Evolutionary conservation across 2,329 filamentous ascomycete genomes (phyloP), one percentile per base, ranked within the genome.

Genomic region (Fusarium citri): DNA sequence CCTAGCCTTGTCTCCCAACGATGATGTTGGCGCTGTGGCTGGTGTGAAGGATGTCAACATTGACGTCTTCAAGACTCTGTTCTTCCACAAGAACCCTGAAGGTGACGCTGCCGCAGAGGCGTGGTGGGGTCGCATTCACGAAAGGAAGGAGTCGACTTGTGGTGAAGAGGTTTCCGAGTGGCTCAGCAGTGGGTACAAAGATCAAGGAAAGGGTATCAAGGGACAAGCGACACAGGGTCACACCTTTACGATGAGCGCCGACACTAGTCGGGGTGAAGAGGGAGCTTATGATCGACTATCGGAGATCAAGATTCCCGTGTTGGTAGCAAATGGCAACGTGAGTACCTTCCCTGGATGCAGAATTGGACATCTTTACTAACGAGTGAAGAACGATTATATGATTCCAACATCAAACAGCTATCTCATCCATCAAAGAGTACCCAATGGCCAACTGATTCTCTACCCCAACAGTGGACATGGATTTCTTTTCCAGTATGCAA

Each of bases 321-420:
- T 63, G 10, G 6, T 63, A 2, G 16, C 59, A 0, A 63, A 63
- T 1, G 59, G 59, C 23, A 62, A 42, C n/a, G 59, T 63, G 4
- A 63, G 59, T 34, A 14, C 1, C 7, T 7, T 7, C 2, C 8
- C 8, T 40, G 3, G 6, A 11, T 12, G 2, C 5, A 18, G 1
- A 7, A 1, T 4, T 0, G 2, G 8, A 20, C 15, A 8, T 3
- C 1, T 15, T 2, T 57, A 7, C 42, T 59, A n/a, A 59, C 4
- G 12, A 3, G 8, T 11, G 3, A 7, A 62, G 59, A 41, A 63
- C 5, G 59, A 63, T 4, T 63, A 62, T 10, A 63, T 63, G 59
- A 63, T 63, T 5, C 57, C 59, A 2, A 63, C 59, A 7, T 60
- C 59, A 0, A 63, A 63, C 10, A 63, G 57, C 26, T 63, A 63